A percentile compares a stretch with the other conserved stretches of the same genome.
These are phyloP conservation scores for Moricandia arvensis DNA, from an alignment of 345 rosid species.

Conservation along the genomic window DNA sequence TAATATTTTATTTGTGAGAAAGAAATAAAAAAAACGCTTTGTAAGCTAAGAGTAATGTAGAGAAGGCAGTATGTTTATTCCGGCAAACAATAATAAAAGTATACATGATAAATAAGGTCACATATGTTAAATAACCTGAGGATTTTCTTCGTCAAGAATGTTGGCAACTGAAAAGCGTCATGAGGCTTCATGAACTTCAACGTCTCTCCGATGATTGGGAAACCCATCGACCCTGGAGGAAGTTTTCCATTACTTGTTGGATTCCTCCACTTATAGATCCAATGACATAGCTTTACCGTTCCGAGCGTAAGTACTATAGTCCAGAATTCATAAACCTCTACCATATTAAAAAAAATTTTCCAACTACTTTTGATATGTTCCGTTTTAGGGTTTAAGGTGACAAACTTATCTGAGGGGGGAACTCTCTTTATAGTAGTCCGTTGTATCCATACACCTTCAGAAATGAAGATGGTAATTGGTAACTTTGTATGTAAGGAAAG, in stretches of 20 bases:
- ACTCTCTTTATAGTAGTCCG: not conserved
- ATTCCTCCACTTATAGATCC: constrained; percentile 17
- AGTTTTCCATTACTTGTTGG: not conserved
- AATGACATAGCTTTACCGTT: constrained; percentile 5
- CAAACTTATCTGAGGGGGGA: not conserved
- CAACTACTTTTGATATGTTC: not conserved
- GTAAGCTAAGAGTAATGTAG: not conserved
- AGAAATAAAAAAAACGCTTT: not conserved
- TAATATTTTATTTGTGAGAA: not conserved
- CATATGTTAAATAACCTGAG: not conserved
- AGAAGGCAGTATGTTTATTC: not conserved
- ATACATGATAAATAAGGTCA: not conserved
- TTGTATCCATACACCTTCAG: not conserved
- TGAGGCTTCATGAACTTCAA: too few relatives aligned
- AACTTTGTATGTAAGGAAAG: not conserved
- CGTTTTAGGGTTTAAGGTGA: not conserved
- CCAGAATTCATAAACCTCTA: constrained; percentile 3
- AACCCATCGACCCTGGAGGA: too few relatives aligned
- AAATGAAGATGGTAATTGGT: not conserved
- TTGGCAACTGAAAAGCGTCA: too few relatives aligned
- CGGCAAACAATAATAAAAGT: not conserved
- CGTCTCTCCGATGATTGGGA: too few relatives aligned
- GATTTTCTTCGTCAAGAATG: not conserved
- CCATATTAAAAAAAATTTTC: too few relatives aligned
- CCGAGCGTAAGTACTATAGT: not conserved